Conservation (phyloP, 352 stramenopile species). For the Phytophthora sp. region DNA sequence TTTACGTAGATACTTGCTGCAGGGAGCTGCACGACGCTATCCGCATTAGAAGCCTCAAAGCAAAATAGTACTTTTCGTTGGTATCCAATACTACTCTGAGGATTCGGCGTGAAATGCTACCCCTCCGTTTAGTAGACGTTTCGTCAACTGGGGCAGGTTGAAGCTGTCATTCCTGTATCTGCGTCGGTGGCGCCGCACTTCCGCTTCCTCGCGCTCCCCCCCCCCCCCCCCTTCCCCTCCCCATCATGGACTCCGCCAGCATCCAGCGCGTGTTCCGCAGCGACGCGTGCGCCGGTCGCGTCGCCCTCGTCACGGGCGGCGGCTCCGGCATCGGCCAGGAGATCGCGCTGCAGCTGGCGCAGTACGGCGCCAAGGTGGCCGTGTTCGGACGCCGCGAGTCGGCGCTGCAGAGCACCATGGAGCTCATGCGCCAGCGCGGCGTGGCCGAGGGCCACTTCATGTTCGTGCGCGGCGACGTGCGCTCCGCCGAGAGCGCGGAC, state of each 20-base stretch:
- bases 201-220: neutral
- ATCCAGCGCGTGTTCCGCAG: constrained; percentile 63
- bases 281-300: constrained; percentile 60
- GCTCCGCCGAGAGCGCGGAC: constrained; percentile 78
- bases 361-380: constrained; percentile 92
- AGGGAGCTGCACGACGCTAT: too few species aligned
- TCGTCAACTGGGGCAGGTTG: too few species aligned
- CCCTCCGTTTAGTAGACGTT: too few species aligned
- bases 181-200: neutral
- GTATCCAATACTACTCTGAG: too few species aligned
- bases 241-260: constrained; percentile 53
- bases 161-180: neutral
- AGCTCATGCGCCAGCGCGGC: constrained; percentile 50
- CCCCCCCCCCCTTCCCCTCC: neutral
- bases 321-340: constrained; percentile 95
- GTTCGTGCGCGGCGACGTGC: constrained; percentile 83
- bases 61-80: too few species aligned
- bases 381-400: constrained; percentile 93
- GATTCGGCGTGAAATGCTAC: too few species aligned
- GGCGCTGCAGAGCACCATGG: constrained; percentile 90
- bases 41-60: too few species aligned
- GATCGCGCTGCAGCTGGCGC: constrained; percentile 90
- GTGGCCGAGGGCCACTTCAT: constrained; percentile 40
- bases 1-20: too few species aligned
- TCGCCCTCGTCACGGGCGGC: constrained; percentile 94